A percentile compares a stretch with the other conserved stretches of the same genome.
Evolutionary conservation across 352 stramenopile species (phyloP).

Genomic region (Phytophthora sojae): DNA sequence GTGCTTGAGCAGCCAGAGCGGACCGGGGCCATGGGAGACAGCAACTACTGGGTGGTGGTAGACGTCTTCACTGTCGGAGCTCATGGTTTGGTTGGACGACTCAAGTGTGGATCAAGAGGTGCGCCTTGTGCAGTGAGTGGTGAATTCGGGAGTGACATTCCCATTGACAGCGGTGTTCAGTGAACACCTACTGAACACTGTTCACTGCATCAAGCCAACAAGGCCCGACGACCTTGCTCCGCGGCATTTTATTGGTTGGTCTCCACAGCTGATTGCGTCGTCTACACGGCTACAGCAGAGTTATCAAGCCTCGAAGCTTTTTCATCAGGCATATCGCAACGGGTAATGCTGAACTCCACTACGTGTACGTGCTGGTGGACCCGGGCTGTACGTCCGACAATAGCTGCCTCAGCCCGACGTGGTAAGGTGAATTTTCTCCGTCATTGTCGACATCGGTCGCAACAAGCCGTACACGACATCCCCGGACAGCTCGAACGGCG

Average conservation of each 20-base stretch:
- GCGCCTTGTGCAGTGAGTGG: not conserved
- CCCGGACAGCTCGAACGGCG: constrained; percentile 48
- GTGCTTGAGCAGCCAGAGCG: constrained; percentile 68
- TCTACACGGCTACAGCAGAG: constrained; percentile 9
- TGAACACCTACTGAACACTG: not conserved
- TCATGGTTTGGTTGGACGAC: constrained; percentile 8
- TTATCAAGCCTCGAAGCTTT: constrained; percentile 17
- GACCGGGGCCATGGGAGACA: constrained; percentile 68
- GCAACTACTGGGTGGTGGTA: constrained; percentile 54
- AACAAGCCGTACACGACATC: constrained; percentile 54
- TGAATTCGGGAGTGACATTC: constrained; percentile 16
- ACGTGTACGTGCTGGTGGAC: too few relatives aligned
- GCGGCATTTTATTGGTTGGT: constrained; percentile 30
- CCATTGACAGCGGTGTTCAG: not conserved
- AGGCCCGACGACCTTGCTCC: constrained; percentile 11
- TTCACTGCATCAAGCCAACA: constrained; percentile 12
- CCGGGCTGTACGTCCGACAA: too few relatives aligned
- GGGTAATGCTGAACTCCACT: too few relatives aligned
- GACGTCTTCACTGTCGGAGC: constrained; percentile 12
- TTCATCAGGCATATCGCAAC: too few relatives aligned
- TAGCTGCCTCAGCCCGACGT: not conserved
- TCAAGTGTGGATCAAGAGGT: not conserved
- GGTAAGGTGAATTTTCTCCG: constrained; percentile 53
- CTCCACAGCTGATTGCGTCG: constrained; percentile 24
- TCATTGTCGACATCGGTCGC: constrained; percentile 30